phyloP scores from a whole-genome alignment of 139 green algal genomes.

The Eudorina sp. region DNA sequence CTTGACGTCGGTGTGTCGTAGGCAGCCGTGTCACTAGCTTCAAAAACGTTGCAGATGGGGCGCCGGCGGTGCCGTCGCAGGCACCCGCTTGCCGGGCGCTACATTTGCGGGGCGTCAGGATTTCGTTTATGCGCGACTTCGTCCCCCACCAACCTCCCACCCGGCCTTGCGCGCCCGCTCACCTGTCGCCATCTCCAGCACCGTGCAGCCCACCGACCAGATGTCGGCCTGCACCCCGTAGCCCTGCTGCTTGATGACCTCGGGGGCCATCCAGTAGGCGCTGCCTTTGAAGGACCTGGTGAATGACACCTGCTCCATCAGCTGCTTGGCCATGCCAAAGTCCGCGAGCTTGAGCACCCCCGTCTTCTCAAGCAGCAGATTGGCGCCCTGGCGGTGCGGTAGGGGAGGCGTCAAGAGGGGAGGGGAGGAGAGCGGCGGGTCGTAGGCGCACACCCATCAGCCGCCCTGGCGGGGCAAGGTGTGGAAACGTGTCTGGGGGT shows the following conservation, averaged over 20 bases:
- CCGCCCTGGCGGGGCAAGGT: too few species aligned
- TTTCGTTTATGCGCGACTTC: too few species aligned
- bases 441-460: too few species aligned
- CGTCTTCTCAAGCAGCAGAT: conserved; percentile 72
- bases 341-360: conserved; percentile 84
- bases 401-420: not conserved
- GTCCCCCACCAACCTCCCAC: not conserved
- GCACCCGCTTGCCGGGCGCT: too few species aligned
- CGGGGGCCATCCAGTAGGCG: conserved; percentile 96
- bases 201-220: conserved; percentile 91
- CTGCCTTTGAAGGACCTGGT: conserved; percentile 91
- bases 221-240: conserved; percentile 86
- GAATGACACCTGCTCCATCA: conserved; percentile 67
- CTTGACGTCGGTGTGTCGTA: too few species aligned
- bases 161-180: not conserved
- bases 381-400: conserved; percentile 68
- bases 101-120: too few species aligned
- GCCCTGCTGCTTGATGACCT: conserved; percentile 88
- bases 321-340: conserved; percentile 86
- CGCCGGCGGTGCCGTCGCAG: too few species aligned
- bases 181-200: conserved; percentile 92
- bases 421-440: not conserved
- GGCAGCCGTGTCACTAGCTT: too few species aligned
- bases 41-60: too few species aligned
- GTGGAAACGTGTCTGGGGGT: too few species aligned